Conservation (phyloP, 2,329 filamentous ascomycete genomes). For the Rutstroemia sp. region DNA sequence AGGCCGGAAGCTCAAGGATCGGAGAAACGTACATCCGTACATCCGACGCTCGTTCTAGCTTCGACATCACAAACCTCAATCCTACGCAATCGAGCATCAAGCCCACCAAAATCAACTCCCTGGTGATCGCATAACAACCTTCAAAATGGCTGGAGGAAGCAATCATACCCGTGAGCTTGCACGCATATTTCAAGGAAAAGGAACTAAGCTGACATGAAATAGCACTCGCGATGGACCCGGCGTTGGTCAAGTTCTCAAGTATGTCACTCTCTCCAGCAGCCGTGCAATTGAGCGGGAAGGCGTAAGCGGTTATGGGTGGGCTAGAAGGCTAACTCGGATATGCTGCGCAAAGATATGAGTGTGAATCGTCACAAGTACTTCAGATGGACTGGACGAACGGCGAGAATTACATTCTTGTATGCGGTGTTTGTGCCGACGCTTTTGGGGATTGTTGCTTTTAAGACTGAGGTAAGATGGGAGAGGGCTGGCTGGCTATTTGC, state of each 20-base stretch:
- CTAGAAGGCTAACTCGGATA: neutral
- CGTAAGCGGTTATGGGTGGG: neutral
- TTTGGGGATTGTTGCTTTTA: conserved; percentile 65
- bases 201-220: conserved; percentile 12
- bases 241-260: conserved; percentile 49
- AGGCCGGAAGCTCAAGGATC: neutral
- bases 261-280: conserved; percentile 19
- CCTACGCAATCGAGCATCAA: neutral
- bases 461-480: conserved; percentile 68
- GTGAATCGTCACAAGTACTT: conserved; percentile 89
- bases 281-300: neutral
- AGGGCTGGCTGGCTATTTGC: neutral
- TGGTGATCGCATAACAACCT: conserved; percentile 12
- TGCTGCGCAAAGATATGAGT: conserved; percentile 52
- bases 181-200: neutral
- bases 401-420: conserved; percentile 72
- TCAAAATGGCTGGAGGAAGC: conserved; percentile 38
- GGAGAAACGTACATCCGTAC: neutral
- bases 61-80: conserved; percentile 13
- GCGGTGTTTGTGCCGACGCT: conserved; percentile 63
- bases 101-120: conserved; percentile 4
- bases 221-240: conserved; percentile 35
- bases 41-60: neutral
- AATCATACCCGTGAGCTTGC: conserved; percentile 36
- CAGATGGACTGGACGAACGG: conserved; percentile 82